These are phyloP conservation scores for Aspergillus kassunensis DNA, from an alignment of 495 filamentous ascomycete genomes.

Conservation along the genomic window DNA sequence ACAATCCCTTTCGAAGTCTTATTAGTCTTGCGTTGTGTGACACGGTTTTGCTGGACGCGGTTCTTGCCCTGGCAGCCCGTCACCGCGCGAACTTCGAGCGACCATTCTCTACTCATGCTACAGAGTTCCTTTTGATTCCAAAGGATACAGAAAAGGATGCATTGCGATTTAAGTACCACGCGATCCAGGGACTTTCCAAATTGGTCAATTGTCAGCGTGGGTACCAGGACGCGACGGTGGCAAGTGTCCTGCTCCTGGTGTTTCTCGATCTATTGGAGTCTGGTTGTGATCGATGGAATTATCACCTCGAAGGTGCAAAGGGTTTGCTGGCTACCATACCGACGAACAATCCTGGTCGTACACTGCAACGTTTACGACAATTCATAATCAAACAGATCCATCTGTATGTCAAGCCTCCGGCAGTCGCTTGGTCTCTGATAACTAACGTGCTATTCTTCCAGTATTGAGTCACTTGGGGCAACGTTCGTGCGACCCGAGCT, in stretches of 20 bases:
- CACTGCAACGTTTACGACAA: constrained; percentile 18
- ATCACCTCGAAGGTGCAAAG: constrained; percentile 48
- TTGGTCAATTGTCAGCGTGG: constrained; percentile 18
- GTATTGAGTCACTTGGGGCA: constrained; percentile 38
- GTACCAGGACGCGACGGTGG: constrained; percentile 36
- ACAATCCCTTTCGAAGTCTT: constrained; percentile 51
- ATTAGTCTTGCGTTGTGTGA: constrained; percentile 43
- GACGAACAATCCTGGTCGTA: constrained; percentile 13
- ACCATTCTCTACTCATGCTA: constrained; percentile 10
- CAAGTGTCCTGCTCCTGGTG: constrained; percentile 49
- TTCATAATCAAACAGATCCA: constrained; percentile 24
- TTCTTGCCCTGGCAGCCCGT: constrained; percentile 50
- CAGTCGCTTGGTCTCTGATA: too few species aligned
- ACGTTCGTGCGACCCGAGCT: constrained; percentile 43
- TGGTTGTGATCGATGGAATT: constrained; percentile 47
- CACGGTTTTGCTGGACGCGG: constrained; percentile 41
- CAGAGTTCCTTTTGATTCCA: not conserved
- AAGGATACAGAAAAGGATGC: constrained; percentile 36
- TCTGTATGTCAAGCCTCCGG: constrained; percentile 2
- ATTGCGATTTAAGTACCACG: constrained; percentile 43
- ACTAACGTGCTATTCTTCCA: constrained; percentile 17
- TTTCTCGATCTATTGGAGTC: constrained; percentile 53
- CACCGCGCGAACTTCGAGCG: constrained; percentile 40
- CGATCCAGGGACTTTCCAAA: constrained; percentile 39
- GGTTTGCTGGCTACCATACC: constrained; percentile 29